phyloP scores from a whole-genome alignment of 2,329 filamentous ascomycete species.

The Colletotrichum tropicicola region DNA sequence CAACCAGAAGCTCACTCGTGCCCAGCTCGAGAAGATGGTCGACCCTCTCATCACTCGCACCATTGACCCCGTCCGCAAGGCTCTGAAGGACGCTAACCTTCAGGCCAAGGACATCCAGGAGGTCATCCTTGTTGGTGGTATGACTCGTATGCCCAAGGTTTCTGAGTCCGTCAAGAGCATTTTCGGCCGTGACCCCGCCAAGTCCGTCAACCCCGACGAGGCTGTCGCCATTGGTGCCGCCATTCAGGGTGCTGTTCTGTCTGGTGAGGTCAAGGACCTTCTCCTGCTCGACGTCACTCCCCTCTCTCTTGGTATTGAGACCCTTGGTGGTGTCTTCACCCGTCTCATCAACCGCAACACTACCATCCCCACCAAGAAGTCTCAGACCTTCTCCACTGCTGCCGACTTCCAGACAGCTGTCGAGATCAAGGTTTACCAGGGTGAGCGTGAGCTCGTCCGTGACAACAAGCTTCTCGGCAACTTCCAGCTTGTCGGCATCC shows the following conservation, averaged over 20 bases:
- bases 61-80: constrained; percentile 93
- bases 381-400: constrained; percentile 95
- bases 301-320: constrained; percentile 97
- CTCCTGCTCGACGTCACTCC: constrained; percentile 95
- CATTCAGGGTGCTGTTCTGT: constrained; percentile 95
- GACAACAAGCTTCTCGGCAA: constrained; percentile 99
- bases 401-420: constrained; percentile 98
- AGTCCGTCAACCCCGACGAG: constrained; percentile 98
- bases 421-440: constrained; percentile 99
- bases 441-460: constrained; percentile 97
- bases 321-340: constrained; percentile 96
- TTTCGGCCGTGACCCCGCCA: constrained; percentile 95
- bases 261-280: constrained; percentile 96
- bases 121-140: constrained; percentile 97
- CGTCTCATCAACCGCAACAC: constrained; percentile 99
- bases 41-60: constrained; percentile 88
- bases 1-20: constrained; percentile 91
- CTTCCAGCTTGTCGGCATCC: constrained; percentile 99
- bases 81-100: constrained; percentile 93
- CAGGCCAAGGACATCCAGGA: constrained; percentile 95
- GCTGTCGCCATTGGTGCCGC: constrained; percentile 97
- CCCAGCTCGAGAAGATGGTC: constrained; percentile 93
- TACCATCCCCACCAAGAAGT: constrained; percentile 99
- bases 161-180: constrained; percentile 94
- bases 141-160: constrained; percentile 99